phyloP scores from a whole-genome alignment of 2,329 filamentous ascomycete species.

The Stagonosporopsis chrysanthemi region DNA sequence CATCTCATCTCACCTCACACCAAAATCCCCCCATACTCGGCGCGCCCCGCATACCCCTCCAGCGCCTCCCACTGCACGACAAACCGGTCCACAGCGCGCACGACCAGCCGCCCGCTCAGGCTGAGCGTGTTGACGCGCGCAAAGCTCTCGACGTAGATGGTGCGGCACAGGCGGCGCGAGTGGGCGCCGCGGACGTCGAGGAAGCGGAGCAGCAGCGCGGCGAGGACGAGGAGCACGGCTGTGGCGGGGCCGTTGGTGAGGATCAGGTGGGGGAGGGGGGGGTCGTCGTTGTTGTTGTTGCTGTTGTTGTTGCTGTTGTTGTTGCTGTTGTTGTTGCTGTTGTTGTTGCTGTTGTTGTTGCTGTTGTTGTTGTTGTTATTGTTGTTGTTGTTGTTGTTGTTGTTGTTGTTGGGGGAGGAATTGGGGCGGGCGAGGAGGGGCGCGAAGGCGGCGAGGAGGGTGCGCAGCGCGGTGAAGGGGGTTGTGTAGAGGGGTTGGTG shows the following conservation, averaged over 20 bases:
- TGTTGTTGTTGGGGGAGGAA: no score
- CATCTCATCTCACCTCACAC: conserved; percentile 31
- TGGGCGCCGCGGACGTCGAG: conserved; percentile 51
- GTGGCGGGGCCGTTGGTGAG: conserved; percentile 90
- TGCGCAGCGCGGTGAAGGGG: conserved; percentile 71
- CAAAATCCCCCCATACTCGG: conserved; percentile 55
- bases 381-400: no score
- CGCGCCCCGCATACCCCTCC: conserved; percentile 52
- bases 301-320: no score
- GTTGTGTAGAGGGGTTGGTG: conserved; percentile 81
- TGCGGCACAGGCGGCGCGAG: conserved; percentile 66
- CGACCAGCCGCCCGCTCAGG: conserved; percentile 80
- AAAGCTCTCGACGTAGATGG: conserved; percentile 92
- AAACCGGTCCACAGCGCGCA: conserved; percentile 76
- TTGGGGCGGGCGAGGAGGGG: conserved; percentile 56
- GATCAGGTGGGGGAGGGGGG: conserved; percentile 60
- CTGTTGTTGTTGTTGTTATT: no score
- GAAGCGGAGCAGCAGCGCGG: conserved; percentile 64
- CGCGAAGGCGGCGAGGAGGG: conserved; percentile 68
- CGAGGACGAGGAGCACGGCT: conserved; percentile 75
- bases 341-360: no score
- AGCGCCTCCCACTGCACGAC: conserved; percentile 81
- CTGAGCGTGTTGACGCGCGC: conserved; percentile 84
- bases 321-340: no score
- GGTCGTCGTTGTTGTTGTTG: conserved; percentile 3